A percentile compares a stretch with the other conserved stretches of the same genome.
These are phyloP conservation scores for Penicillium bovifimosum DNA, from an alignment of 495 filamentous ascomycete genomes.

Conservation along the genomic window DNA sequence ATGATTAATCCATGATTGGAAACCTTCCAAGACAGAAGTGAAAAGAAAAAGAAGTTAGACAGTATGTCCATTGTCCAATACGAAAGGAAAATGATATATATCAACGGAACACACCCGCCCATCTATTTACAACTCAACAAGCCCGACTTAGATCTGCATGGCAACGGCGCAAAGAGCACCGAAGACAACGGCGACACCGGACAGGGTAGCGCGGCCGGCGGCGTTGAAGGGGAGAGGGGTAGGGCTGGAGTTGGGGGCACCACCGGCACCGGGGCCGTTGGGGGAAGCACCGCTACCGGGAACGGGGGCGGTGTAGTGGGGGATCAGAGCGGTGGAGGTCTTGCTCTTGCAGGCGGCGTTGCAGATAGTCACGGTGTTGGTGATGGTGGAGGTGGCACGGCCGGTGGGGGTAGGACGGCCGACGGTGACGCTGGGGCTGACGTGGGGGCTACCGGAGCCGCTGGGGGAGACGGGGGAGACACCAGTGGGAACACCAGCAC, in stretches of 20 bases:
- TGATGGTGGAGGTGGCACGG: not conserved
- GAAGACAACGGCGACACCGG: conserved; percentile 20
- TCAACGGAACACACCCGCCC: conserved; percentile 5
- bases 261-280: not conserved
- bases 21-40: conserved; percentile 10
- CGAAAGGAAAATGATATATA: conserved; percentile 2
- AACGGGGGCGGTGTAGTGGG: not conserved
- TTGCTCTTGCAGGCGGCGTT: conserved; percentile 1
- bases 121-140: not conserved
- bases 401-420: not conserved
- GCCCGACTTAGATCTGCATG: conserved; percentile 22
- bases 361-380: conserved; percentile 8
- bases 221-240: conserved; percentile 22
- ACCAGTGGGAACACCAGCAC: conserved; percentile 14
- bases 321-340: not conserved
- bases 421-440: not conserved
- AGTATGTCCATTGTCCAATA: conserved; percentile 4
- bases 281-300: not conserved
- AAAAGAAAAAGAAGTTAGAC: conserved; percentile 2
- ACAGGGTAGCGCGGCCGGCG: conserved; percentile 25
- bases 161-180: conserved; percentile 19
- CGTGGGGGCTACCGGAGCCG: not conserved
- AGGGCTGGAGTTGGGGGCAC: conserved; percentile 7
- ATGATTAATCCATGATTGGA: conserved; percentile 11
- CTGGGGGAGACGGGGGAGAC: not conserved